Base-by-base conservation (phyloP, 306 rosid species). In the Rosa chinensis region DNA sequence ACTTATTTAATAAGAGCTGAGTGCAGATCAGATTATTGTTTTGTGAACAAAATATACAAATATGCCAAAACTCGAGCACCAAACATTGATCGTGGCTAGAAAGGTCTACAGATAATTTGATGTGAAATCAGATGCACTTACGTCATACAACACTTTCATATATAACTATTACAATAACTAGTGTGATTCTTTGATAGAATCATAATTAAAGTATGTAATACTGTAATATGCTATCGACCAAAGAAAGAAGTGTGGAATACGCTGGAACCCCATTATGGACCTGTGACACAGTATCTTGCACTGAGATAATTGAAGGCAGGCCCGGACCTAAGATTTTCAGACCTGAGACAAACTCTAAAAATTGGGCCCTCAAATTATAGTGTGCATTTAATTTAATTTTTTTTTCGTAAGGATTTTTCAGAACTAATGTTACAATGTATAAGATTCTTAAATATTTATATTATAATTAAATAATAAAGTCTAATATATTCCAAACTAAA, bases 61-160 rank as follows among this genome's bases (percentile, higher is more conserved):
- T 58, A 44, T 77, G 53, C 3, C 43, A 70, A 78, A 68, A 25
- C 13, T 78, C 3, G 43, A 53, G 1, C 47, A 11, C 42, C 58
- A 4, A 6, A 58, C 66, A 39, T 40, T 37, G 77, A 66, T 55
- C 32, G 5, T 20, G 43, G 23, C 5, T 48, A 23, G 43, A 35
- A 35, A 78, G 45, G 18, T 69, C 39, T 28, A 12, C 40, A 40
- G 72, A 59, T 48, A 20, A 47, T 72, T 79, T 72, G 72, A 71
- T 48, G 77, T 48, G 72, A 49, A 71, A 18, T 14, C 25, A 47
- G 63, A 16, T 72, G 73, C 12, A 49, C 68, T 79, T 70, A 63
- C 77, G 78, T 79, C 77, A 72, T 62, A 58, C 21, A 37, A 71
- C 35, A 37, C 62, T 40, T 32, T 35, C 16, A 32, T 16, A 8